These are phyloP conservation scores for Linaria vulgaris DNA, from an alignment of 257 asterid species.

Conservation along the genomic window DNA sequence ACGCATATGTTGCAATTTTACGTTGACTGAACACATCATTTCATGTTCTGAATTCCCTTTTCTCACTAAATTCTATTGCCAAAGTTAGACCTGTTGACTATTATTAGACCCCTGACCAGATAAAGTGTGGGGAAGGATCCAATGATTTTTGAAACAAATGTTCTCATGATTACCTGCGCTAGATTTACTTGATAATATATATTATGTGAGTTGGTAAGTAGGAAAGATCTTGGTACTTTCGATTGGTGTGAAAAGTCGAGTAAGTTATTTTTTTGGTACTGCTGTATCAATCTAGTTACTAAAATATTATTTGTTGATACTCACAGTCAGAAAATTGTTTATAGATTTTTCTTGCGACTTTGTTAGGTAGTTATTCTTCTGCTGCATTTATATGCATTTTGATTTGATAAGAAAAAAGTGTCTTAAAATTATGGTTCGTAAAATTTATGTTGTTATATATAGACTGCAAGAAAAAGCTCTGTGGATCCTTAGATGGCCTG, in stretches of 20 bases:
- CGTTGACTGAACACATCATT: slow-evolving; percentile 12
- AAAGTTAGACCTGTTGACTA: not conserved
- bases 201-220: slow-evolving; percentile 6
- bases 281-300: not conserved
- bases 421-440: not conserved
- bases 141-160: not conserved
- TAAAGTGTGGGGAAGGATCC: slow-evolving; percentile 2
- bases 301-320: slow-evolving; percentile 1
- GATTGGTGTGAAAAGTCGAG: not conserved
- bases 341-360: slow-evolving; percentile 15
- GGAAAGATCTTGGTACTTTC: slow-evolving; percentile 12
- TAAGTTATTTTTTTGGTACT: slow-evolving; percentile 5
- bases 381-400: slow-evolving; percentile 12
- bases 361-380: slow-evolving; percentile 2
- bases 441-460: slow-evolving; percentile 25
- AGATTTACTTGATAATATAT: slow-evolving; percentile 14
- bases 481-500: slow-evolving; percentile 83
- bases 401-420: slow-evolving; percentile 18
- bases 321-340: slow-evolving; percentile 8
- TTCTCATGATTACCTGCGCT: slow-evolving; percentile 8
- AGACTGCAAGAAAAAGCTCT: slow-evolving; percentile 93
- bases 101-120: slow-evolving; percentile 2
- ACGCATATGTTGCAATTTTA: not conserved
- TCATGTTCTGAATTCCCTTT: slow-evolving; percentile 17
- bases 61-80: slow-evolving; percentile 9